Conservation (phyloP, 805 yeast genomes). For the Saturnispora halmiae region DNA sequence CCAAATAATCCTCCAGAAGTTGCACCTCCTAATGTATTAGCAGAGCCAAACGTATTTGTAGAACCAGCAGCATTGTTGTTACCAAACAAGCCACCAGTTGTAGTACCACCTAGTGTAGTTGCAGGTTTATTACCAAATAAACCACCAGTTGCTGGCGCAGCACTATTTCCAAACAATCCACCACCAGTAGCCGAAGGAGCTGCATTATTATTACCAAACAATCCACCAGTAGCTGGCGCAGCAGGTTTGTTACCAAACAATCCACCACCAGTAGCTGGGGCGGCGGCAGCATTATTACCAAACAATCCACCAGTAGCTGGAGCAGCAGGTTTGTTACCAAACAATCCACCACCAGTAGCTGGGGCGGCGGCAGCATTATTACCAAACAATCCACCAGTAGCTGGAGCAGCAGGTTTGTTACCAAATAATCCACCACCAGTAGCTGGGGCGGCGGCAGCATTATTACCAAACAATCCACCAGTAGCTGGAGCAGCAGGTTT, state of each 20-base stretch:
- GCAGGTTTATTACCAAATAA: slow-evolving; percentile 29
- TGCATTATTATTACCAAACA: slow-evolving; percentile 22
- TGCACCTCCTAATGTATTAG: slow-evolving; percentile 8
- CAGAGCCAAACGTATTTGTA: slow-evolving; percentile 34
- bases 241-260: slow-evolving; percentile 29
- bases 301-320: slow-evolving; percentile 14
- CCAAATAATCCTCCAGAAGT: slow-evolving; percentile 27
- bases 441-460: slow-evolving; percentile 16
- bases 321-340: slow-evolving; percentile 13
- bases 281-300: slow-evolving; percentile 12
- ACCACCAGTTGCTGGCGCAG: slow-evolving; percentile 25
- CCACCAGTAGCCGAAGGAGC: slow-evolving; percentile 9
- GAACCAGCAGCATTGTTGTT: slow-evolving; percentile 15
- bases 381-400: slow-evolving; percentile 34
- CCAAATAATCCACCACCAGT: slow-evolving; percentile 33
- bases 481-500: slow-evolving; percentile 15
- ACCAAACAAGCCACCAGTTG: slow-evolving; percentile 18
- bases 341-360: slow-evolving; percentile 30
- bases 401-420: slow-evolving; percentile 22
- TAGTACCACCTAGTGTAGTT: slow-evolving; percentile 5
- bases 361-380: slow-evolving; percentile 22
- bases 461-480: slow-evolving; percentile 33
- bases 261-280: slow-evolving; percentile 20
- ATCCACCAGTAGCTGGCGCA: slow-evolving; percentile 17
- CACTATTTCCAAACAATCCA: slow-evolving; percentile 24